Base-by-base conservation (phyloP, 768 basidiomycete genomes). In the Pluteus cervinus region DNA sequence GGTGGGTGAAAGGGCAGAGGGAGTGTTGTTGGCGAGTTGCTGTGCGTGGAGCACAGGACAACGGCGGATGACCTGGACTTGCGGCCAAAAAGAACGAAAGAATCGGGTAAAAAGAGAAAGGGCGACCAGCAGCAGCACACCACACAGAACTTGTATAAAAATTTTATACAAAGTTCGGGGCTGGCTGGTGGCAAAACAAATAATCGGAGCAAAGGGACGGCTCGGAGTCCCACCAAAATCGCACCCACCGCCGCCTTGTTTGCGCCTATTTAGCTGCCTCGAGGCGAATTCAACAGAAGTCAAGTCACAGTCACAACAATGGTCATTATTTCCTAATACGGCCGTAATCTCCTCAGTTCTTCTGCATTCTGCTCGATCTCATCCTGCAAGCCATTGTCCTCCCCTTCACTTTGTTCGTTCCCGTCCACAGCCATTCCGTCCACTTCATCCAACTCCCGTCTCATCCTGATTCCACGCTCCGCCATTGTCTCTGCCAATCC, bases 401-500 rank as follows among this genome's bases (percentile, higher is more conserved):
- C 52, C 24, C 37, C 44, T 15, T 52, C 48, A 6, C 57, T 60
- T 38, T 47, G 51, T n/a, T 51, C 57, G 31, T 45, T 57, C 36
- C 46, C 40, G 16, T 61, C 63, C 24, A 66, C 69, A 11, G 48
- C 48, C 66, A 63, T 68, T 7, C 65, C 69, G 15, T 66, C 69
- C 32, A 60, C 61, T 48, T 78, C 79, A 9, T 87, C 83, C 47
- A 88, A 42, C 0, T 73, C 79, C 33, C 59, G 55, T 29, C 80
- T 67, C 53, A 84, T 58, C 31, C 87, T 72, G 16, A 90, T 49
- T 3, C 79, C 81, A 25, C 83, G 62, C 53, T 89, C 87, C 4
- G 69, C 80, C 87, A 90, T 90, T 3, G 73, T 73, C 39, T 86
- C 84, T 33, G 67, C 79, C 37, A 82, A 68, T 15, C 52, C 65